A percentile compares a stretch with the other conserved stretches of the same genome.
Conservation (phyloP, 331 rosid species). For the Prunus yedoensis region DNA sequence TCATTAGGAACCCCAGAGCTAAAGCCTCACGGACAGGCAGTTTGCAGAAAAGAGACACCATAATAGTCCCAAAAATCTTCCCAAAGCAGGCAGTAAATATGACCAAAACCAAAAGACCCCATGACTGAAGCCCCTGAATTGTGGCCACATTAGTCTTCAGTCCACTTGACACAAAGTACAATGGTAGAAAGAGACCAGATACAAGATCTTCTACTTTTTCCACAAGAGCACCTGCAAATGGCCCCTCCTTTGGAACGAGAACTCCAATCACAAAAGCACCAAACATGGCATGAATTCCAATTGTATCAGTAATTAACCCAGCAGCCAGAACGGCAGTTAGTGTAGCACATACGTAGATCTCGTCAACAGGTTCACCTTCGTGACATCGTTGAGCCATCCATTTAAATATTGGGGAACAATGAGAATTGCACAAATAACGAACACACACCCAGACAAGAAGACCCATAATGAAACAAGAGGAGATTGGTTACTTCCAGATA, state of each 20-base stretch:
- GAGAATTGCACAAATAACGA: slow-evolving; percentile 43
- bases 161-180: slow-evolving; percentile 88
- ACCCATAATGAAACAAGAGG: slow-evolving; percentile 77
- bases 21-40: slow-evolving; percentile 65
- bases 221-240: slow-evolving; percentile 64
- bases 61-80: slow-evolving; percentile 69
- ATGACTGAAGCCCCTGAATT: slow-evolving; percentile 72
- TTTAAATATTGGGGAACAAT: slow-evolving; percentile 59
- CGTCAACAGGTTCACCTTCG: slow-evolving; percentile 70
- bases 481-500: slow-evolving; percentile 60
- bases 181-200: slow-evolving; percentile 74
- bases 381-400: slow-evolving; percentile 61
- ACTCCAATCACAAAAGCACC: slow-evolving; percentile 86
- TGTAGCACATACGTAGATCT: slow-evolving; percentile 68
- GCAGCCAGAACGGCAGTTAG: slow-evolving; percentile 73
- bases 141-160: slow-evolving; percentile 79
- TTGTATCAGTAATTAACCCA: slow-evolving; percentile 71
- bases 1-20: slow-evolving; percentile 77
- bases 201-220: slow-evolving; percentile 93
- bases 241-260: slow-evolving; percentile 72
- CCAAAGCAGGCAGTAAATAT: slow-evolving; percentile 76
- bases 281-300: slow-evolving; percentile 94
- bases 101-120: slow-evolving; percentile 82
- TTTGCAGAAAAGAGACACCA: slow-evolving; percentile 51
- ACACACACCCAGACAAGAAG: slow-evolving; percentile 58